Conservation (phyloP, 208 protist genomes). For the Acanthamoeba pearcei region DNA sequence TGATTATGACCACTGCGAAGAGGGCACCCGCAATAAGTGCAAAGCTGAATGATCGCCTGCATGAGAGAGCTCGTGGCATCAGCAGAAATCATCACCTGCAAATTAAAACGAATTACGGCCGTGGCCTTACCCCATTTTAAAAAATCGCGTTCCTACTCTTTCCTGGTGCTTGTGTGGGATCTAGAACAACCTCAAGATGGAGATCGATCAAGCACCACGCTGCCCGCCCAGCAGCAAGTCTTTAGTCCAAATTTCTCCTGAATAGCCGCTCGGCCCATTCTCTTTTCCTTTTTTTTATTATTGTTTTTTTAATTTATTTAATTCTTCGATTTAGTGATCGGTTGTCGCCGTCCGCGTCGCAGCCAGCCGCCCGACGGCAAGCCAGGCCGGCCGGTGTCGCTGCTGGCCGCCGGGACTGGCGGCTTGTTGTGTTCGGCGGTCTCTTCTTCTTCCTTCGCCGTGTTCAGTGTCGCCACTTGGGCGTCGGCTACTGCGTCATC, state of each 20-base stretch:
- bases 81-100: neutral
- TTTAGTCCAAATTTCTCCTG: neutral
- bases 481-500: neutral
- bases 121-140: neutral
- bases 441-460: neutral
- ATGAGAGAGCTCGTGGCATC: neutral
- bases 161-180: neutral
- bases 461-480: neutral
- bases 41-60: conserved; percentile 58
- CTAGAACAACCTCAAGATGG: neutral
- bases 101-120: neutral
- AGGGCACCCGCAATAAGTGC: neutral
- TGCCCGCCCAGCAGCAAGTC: neutral
- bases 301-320: neutral
- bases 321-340: neutral
- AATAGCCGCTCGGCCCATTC: neutral
- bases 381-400: neutral
- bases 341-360: neutral
- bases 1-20: conserved; percentile 25
- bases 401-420: neutral
- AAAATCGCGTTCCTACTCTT: neutral
- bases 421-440: neutral
- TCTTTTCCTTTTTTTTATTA: neutral
- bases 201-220: neutral
- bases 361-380: neutral